Percentiles rank a stretch among this genome's conserved stretches.
phyloP scores from a whole-genome alignment of 2,329 filamentous ascomycete species.

The Fusarium palustre region DNA sequence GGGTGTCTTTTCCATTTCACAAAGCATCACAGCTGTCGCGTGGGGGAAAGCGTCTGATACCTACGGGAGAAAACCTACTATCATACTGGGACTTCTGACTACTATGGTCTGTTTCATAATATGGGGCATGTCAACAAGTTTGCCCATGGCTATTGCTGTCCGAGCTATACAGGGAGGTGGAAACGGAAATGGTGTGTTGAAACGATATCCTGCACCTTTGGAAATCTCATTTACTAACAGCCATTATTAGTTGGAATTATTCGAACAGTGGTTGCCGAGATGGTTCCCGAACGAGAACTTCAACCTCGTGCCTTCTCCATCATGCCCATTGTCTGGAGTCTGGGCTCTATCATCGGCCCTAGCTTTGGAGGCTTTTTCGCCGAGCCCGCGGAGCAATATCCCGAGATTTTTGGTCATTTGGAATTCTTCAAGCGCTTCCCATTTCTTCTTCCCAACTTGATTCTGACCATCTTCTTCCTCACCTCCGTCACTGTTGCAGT shows the following conservation, averaged over 20 bases:
- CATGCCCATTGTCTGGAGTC: slow-evolving; percentile 90
- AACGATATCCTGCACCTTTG: neutral
- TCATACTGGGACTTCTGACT: slow-evolving; percentile 77
- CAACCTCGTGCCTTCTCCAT: slow-evolving; percentile 91
- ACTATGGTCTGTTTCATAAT: slow-evolving; percentile 85
- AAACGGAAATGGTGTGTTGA: slow-evolving; percentile 80
- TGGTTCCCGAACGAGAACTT: slow-evolving; percentile 87
- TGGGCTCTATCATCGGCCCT: slow-evolving; percentile 89
- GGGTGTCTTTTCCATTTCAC: slow-evolving; percentile 77
- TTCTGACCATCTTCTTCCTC: slow-evolving; percentile 80
- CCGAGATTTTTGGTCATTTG: slow-evolving; percentile 73
- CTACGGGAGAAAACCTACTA: slow-evolving; percentile 84
- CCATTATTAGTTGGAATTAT: slow-evolving; percentile 79
- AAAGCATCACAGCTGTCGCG: slow-evolving; percentile 76
- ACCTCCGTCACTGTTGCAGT: slow-evolving; percentile 78
- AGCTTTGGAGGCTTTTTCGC: slow-evolving; percentile 89
- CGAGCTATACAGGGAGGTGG: slow-evolving; percentile 83
- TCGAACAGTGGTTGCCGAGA: slow-evolving; percentile 89
- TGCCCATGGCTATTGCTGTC: slow-evolving; percentile 82
- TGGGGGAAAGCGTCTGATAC: slow-evolving; percentile 84
- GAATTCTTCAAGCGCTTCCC: slow-evolving; percentile 80
- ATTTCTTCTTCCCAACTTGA: slow-evolving; percentile 85
- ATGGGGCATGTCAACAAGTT: slow-evolving; percentile 84
- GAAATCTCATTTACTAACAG: neutral
- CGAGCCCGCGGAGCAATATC: slow-evolving; percentile 80